Evolutionary conservation across 2,329 filamentous ascomycete species (phyloP), one percentile per base, ranked within the genome.

Genomic region (Clonostachys rhizophaga): DNA sequence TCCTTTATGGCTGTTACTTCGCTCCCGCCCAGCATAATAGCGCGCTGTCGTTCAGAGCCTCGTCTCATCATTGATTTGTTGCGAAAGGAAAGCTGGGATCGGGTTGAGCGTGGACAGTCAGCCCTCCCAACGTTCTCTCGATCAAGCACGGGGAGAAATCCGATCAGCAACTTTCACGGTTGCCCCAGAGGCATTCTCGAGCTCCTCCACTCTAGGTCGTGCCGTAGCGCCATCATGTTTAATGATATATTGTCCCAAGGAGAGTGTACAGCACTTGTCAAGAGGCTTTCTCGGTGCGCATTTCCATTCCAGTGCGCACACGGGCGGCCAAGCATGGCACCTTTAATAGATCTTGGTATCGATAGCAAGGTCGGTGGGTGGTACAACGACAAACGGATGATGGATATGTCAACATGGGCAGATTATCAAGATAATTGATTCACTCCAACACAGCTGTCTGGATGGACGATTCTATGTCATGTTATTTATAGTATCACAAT

Each of bases 261-360:
- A 0, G 75, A 89, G 52, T 92, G 89, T 54, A 54, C 66, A 10
- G 59, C 63, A 1, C 63, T 94, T 34, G 61, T 92, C 0, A 50
- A 47, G 2, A 71, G 72, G 4, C 66, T 94, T n/a, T 74, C 77
- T 0, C 59, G 57, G 1, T 91, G 86, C 54, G 74, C 72, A 0
- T 89, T 92, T 51, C 89, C 89, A 0, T 94, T 94, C 54, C 84
- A 89, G 59, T 95, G 89, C 64, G 89, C 89, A 2, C 89, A 95
- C 69, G 89, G 89, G 1, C 72, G 84, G 46, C 83, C 83, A 2
- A 83, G 79, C 34, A 79, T 87, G 75, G 75, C 78, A 6, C 83
- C 83, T 3, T 50, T 87, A n/a, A 62, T 84, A 5, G 74, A 81
- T 50, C 50, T 84, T 33, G 71, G 71, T 2, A 48, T 47, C 8